Evolutionary conservation across 495 filamentous ascomycete species (phyloP), one percentile per base, ranked within the genome.

Genomic region (Penicillium argentinense): DNA sequence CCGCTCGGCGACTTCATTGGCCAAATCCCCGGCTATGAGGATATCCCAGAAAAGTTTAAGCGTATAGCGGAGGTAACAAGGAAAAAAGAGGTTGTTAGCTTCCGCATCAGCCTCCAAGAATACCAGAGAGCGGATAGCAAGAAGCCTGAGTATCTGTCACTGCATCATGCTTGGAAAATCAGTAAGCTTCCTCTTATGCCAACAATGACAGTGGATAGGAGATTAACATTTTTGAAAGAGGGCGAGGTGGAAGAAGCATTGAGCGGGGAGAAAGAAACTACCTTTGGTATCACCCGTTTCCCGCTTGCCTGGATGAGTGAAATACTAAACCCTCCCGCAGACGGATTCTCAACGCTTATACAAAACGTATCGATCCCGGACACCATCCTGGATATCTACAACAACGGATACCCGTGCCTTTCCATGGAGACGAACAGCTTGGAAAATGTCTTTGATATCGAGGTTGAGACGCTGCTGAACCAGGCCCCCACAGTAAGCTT

Each of bases 401-500:
- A 38, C 14, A 22, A 22, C 14, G 34, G 34, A 18, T 22, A 38
- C 34, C 17, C 34, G 2, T 17, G 34, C 21, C 7, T 38, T 21
- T 2, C 17, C n/a, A 7, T 38, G 34, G 34, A 38, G 7, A n/a
- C 7, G 18, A 22, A 2, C 2, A 38, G 37, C 37, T 11, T 23
- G 3, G 8, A 5, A 18, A 23, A 39, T 39, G 11, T 39, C 21
- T 25, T 39, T 13, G 37, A 39, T 13, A 8, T 39, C 13, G 37
- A 39, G n/a, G 34, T 38, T 38, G 34, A 38, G 17, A 38, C 34
- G 4, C 3, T 38, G 34, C 34, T 38, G 16, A 12, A 38, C 18
- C 34, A 38, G 24, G 34, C 34, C 34, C 18, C 34, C 34, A 11
- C 34, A 38, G 34, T 38, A 38, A 38, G 34, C 18, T 38, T 38